Conservation (phyloP, 1,139 yeast genomes). For the Saccharomycopsis hybrid region DNA sequence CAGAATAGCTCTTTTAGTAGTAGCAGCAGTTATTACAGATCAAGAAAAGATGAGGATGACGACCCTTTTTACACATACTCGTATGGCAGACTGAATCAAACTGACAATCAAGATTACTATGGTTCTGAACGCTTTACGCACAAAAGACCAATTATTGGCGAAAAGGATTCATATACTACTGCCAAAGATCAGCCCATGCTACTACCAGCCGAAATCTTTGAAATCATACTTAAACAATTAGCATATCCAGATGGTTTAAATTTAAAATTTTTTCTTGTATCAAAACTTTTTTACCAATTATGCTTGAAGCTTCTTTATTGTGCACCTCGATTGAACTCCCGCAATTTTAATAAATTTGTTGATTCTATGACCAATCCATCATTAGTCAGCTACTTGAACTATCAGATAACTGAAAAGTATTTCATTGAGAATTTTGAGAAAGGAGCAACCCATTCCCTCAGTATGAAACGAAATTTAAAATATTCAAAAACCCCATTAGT, state of each 20-base stretch:
- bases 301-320: slow-evolving; percentile 59
- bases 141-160: neutral
- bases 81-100: slow-evolving; percentile 12
- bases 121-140: neutral
- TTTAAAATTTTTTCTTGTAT: slow-evolving; percentile 52
- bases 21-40: neutral
- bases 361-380: slow-evolving; percentile 47
- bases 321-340: slow-evolving; percentile 54
- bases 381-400: slow-evolving; percentile 13
- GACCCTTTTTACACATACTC: slow-evolving; percentile 15
- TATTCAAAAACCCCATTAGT: slow-evolving; percentile 32
- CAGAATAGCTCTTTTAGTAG: neutral
- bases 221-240: slow-evolving; percentile 38
- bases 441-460: neutral
- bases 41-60: slow-evolving; percentile 12
- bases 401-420: slow-evolving; percentile 5
- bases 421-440: slow-evolving; percentile 14
- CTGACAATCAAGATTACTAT: slow-evolving; percentile 5
- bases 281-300: slow-evolving; percentile 51
- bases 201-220: slow-evolving; percentile 43
- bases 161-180: neutral
- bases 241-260: slow-evolving; percentile 34
- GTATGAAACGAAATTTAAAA: slow-evolving; percentile 26
- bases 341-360: slow-evolving; percentile 68
- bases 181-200: slow-evolving; percentile 1